A percentile compares a stretch with the other conserved stretches of the same genome.
Conservation (phyloP, 2,329 filamentous ascomycete species). For the Alternaria brassicicola region DNA sequence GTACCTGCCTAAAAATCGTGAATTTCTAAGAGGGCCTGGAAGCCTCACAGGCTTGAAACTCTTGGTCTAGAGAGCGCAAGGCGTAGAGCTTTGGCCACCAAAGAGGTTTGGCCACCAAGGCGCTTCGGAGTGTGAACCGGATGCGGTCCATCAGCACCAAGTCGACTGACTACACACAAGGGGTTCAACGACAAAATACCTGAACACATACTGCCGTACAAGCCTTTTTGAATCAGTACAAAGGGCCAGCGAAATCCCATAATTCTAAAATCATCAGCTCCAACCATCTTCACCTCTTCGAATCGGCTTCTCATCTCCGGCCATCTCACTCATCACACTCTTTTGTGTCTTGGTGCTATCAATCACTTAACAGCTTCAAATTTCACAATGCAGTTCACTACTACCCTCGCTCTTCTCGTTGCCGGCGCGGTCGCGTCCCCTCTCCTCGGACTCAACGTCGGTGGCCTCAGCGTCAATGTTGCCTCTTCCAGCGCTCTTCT, state of each 20-base stretch:
- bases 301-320: neutral
- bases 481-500: slow-evolving; percentile 1
- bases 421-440: slow-evolving; percentile 1
- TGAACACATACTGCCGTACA: neutral
- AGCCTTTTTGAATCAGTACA: neutral
- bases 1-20: neutral
- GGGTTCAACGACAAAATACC: neutral
- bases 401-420: slow-evolving; percentile 1
- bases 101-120: neutral
- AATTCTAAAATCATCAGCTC: neutral
- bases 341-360: neutral
- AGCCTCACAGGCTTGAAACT: neutral
- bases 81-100: neutral
- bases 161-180: neutral
- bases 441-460: slow-evolving; percentile 2
- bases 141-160: neutral
- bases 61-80: neutral
- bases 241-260: neutral
- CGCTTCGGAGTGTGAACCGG: neutral
- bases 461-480: neutral
- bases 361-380: neutral
- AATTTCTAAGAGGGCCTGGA: neutral
- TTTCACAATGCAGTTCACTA: slow-evolving; percentile 6
- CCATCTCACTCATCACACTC: neutral
- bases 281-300: neutral